Evolutionary conservation across 2,329 filamentous ascomycete species (phyloP), one percentile per base, ranked within the genome.

Genomic region (Stemphylium beticola): DNA sequence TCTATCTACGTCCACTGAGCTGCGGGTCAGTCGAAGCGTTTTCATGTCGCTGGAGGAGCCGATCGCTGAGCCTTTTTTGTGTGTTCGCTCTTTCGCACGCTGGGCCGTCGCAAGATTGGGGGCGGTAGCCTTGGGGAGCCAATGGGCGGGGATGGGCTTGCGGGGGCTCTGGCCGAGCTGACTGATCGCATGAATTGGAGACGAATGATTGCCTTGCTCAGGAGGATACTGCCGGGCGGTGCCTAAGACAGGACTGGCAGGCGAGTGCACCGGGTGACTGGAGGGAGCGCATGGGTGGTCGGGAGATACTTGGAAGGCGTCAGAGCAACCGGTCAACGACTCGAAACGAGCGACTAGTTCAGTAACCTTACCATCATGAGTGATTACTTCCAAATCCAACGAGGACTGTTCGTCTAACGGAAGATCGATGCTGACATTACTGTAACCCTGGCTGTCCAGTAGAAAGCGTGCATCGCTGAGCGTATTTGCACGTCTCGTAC

Each of bases 291-390:
- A 24, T 40, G 53, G 37, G 9, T 57, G 22, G 22, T 56, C 26
- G 51, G 45, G 31, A 34, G 43, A 33, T 38, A 32, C 58, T 66
- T 65, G 46, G 17, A 36, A 42, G 38, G 18, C 46, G 57, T 67
- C 43, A 66, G 57, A 61, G 44, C 39, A 34, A 49, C 53, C 45
- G 46, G 22, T 33, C 46, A 55, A 60, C 12, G 55, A 60, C 46
- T 68, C 62, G 57, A 62, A 65, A n/a, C 45, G 60, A 54, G 60
- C 58, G 37, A 65, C 55, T 17, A 65, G 55, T 46, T 64, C 56
- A 49, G 55, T 57, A 46, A 66, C 52, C 66, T 69, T 72, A 68
- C 71, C 65, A 42, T 69, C 53, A 18, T 70, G 64, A 41, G 57
- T 59, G 24, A 64, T n/a, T n/a, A n/a, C 43, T 20, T 66, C 58